Conservation (phyloP, 1,284 basidiomycete species). For the Agaricales sp. region DNA sequence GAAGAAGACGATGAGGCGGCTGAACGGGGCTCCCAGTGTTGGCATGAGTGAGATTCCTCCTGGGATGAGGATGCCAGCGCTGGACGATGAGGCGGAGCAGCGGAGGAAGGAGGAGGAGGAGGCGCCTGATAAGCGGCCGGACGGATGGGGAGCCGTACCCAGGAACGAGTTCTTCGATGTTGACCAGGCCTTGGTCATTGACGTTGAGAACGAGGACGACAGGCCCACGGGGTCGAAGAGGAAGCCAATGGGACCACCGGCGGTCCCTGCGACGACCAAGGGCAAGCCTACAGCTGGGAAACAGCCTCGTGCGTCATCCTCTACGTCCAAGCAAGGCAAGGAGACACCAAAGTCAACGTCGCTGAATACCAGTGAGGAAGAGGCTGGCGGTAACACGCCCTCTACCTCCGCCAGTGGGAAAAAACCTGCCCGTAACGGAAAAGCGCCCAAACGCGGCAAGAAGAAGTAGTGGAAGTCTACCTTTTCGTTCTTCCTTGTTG, state of each 20-base stretch:
- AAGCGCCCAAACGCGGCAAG: no score
- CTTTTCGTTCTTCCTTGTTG: no score
- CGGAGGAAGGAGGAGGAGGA: constrained; percentile 62
- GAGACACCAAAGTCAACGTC: not conserved
- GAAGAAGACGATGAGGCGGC: constrained; percentile 85
- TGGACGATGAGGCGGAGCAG: constrained; percentile 72
- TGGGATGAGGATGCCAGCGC: constrained; percentile 41
- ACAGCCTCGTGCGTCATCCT: not conserved
- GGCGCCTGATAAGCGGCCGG: constrained; percentile 55
- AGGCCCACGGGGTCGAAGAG: constrained; percentile 4
- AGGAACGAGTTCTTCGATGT: constrained; percentile 68
- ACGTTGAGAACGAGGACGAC: constrained; percentile 15
- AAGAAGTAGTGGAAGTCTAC: no score
- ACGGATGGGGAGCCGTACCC: constrained; percentile 45
- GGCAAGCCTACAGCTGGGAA: not conserved
- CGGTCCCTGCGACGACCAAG: constrained; percentile 15
- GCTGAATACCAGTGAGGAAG: not conserved
- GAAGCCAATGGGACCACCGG: constrained; percentile 7
- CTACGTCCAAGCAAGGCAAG: constrained; percentile 8
- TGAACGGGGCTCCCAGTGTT: constrained; percentile 93
- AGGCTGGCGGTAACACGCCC: not conserved
- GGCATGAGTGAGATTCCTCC: constrained; percentile 96
- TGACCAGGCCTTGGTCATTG: constrained; percentile 52
- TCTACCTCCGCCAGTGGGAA: not conserved
- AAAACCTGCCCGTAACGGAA: not conserved